Base-by-base conservation (phyloP, 2,329 filamentous ascomycete genomes). In the Cucurbitaria berberidis region DNA sequence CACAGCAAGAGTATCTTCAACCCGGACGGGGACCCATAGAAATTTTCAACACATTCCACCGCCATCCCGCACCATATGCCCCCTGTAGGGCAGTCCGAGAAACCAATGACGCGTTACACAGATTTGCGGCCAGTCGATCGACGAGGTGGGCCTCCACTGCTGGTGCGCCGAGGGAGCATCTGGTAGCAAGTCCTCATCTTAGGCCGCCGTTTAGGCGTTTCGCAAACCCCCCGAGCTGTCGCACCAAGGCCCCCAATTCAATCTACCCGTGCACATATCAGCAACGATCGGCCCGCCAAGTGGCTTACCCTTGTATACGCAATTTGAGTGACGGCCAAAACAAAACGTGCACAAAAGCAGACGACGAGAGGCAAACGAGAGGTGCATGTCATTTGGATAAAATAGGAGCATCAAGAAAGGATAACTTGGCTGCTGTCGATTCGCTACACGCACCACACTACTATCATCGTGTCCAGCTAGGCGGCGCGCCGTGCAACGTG, bases 141-240 rank as follows among this genome's bases (percentile, higher is more conserved):
- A 34, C 48, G 52, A 52, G 45, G 48, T 47, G 42, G 48, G 46
- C 32, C 18, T 15, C 27, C 29, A 24, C 19, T 15, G 7, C 9
- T 11, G 24, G 21, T 21, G 19, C 3, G 3, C 9, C 15, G 3
- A 24, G 36, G 36, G 19, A 5, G 36, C 24, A n/a, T n/a, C 19
- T 24, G 21, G 36, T 39, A 39, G 36, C 51, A 48, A 27, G 19
- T 51, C 19, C n/a, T 42, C 18, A 27, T 44, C 9, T 30, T 22
- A 24, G 19, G 24, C 19, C 27, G 34, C 47, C 35, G 7, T 22
- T 48, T 52, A 46, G 30, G 45, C 22, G 56, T 56, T 59, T 59
- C 56, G 49, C 53, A 59, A 59, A 51, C 18, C 42, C 36, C 44
- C 48, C 52, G 36, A 30, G 32, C 35, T 40, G 55, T 59, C 55